Evolutionary conservation across 805 yeast genomes (phyloP).

Genomic region (Candida loeiensis): DNA sequence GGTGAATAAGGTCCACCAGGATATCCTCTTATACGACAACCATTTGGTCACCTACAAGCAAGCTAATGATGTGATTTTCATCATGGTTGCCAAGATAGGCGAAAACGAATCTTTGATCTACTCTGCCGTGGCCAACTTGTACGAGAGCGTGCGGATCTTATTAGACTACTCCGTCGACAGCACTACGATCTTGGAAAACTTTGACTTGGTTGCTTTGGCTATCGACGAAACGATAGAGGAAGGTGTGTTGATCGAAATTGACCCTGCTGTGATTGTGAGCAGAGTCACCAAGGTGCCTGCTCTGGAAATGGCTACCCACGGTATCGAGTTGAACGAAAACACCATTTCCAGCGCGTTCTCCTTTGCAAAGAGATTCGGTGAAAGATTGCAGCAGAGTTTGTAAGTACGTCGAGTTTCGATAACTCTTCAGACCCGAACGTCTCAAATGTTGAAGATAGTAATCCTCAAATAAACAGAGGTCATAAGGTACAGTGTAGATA

Average conservation of each 20-base stretch:
- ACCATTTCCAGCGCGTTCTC: constrained; percentile 82
- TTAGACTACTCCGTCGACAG: constrained; percentile 72
- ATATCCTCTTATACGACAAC: constrained; percentile 74
- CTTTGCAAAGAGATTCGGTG: constrained; percentile 70
- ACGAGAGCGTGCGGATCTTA: constrained; percentile 77
- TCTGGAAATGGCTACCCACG: constrained; percentile 32
- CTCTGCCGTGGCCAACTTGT: constrained; percentile 71
- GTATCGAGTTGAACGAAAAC: constrained; percentile 64
- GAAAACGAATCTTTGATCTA: constrained; percentile 85
- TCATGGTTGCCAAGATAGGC: constrained; percentile 67
- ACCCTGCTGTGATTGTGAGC: constrained; percentile 79
- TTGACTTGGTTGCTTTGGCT: constrained; percentile 80
- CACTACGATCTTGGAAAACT: constrained; percentile 71
- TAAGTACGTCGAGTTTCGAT: constrained; percentile 11
- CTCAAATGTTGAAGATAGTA: too few relatives aligned
- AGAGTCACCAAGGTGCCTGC: constrained; percentile 86
- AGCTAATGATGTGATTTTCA: constrained; percentile 67
- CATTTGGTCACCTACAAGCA: constrained; percentile 85
- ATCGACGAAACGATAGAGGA: constrained; percentile 92
- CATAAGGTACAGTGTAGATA: too few relatives aligned
- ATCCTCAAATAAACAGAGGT: too few relatives aligned
- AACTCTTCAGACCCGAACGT: too few relatives aligned
- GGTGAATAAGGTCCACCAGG: constrained; percentile 77
- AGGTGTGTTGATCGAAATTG: constrained; percentile 88
- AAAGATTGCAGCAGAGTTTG: constrained; percentile 45